Conservation (phyloP, 257 asterid species). For the Nicotiana tomentosiformis region DNA sequence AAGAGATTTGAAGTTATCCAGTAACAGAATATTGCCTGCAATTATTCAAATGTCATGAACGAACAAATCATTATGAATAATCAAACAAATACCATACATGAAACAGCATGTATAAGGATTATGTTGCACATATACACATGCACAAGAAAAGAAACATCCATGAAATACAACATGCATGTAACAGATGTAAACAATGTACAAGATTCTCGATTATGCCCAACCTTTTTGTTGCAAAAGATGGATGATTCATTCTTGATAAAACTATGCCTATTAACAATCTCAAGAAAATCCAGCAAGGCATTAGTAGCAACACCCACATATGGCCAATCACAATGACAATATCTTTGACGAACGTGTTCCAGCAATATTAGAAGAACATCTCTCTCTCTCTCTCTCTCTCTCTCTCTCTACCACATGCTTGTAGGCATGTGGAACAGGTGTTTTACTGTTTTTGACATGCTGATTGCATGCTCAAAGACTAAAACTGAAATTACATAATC, state of each 20-base stretch:
- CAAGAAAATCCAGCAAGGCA: not conserved
- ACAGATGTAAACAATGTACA: not conserved
- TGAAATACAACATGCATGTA: not conserved
- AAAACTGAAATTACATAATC: not conserved
- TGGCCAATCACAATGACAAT: not conserved
- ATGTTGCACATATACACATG: not conserved
- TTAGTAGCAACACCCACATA: not conserved
- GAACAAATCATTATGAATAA: not conserved
- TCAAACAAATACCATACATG: not conserved
- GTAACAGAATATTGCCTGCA: slow-evolving; percentile 88
- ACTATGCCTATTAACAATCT: not conserved
- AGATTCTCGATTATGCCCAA: not conserved
- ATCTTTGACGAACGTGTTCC: not conserved
- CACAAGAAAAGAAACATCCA: not conserved
- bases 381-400: too few species aligned
- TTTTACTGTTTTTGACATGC: not conserved
- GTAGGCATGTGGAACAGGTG: not conserved
- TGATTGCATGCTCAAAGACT: slow-evolving; percentile 4
- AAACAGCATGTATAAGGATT: not conserved
- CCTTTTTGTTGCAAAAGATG: slow-evolving; percentile 3
- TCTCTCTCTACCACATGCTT: not conserved
- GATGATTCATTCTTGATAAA: not conserved
- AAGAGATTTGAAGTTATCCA: slow-evolving; percentile 89
- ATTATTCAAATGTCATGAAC: not conserved
- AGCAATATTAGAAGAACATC: not conserved